Evolutionary conservation across 108 stramenopile genomes (phyloP), one percentile per base, ranked within the genome.

Genomic region (Discostella stelligeroides): DNA sequence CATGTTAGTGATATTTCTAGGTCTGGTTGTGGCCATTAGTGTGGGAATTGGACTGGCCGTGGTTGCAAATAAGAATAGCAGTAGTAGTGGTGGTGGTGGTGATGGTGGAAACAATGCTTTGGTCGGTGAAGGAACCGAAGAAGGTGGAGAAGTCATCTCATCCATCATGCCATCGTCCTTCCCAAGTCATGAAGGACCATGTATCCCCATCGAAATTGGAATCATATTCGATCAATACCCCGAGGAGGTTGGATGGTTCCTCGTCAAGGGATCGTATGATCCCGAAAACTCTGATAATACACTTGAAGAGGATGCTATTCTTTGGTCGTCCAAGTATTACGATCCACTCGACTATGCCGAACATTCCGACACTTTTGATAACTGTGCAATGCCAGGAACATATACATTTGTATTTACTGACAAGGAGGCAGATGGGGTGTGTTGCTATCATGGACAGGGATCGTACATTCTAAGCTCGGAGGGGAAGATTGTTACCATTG

Each of bases 181-280:
- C 21, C 66, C 75, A 20, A 67, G 23, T 50, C 41, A 37, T 50
- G 66, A 67, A 27, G 66, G 53, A 14, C 50, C 51, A 46, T 78
- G 76, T 40, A 50, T 78, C 28, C 68, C 63, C 28, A 12, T 78
- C 5, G 76, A 78, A 60, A 29, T 78, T 17, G 68, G 68, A 14
- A 78, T 78, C 48, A 59, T 76, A 1, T 76, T 78, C 28, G 69
- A 78, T 45, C 39, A 70, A 57, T 64, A 70, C 65, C 56, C 76
- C 8, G 62, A 27, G 10, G 49, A 65, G 48, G 70, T 47, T 3
- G 62, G 63, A 13, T 78, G 76, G 76, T 50, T 60, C 39, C 51
- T 78, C 7, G 34, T 76, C 39, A 46, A 38, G 15, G 68, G 37
- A 45, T 9, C 8, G 20, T 13, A 15, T 0, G 29, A 54, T 24